Base-by-base conservation (phyloP, 805 yeast species). In the Candida sithepensis region DNA sequence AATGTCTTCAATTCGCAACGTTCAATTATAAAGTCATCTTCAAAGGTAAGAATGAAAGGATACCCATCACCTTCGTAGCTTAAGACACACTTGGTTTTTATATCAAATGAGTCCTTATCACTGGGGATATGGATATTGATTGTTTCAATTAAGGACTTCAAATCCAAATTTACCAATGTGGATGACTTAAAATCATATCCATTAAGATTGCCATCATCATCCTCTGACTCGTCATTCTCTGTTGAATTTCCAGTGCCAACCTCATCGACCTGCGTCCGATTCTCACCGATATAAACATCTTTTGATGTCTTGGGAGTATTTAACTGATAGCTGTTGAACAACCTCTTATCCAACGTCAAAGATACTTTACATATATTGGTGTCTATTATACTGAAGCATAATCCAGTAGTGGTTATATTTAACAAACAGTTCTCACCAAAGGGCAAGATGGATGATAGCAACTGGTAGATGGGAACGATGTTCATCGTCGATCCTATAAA, bases 1-100 rank as follows among this genome's bases (percentile, higher is more conserved):
- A 68, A 72, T 0, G 86, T 80, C 1, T 73, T 63, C 43, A 84
- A 70, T 51, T 79, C 83, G 50, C 85, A 83, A 37, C 74, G 64
- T 52, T 84, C 86, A 48, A 82, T 71, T 49, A 75, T 66, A 1
- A 66, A 59, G 44, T 79, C 84, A 54, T 79, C 82, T 43, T 63
- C 69, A 62, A 81, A 82, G 3, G 76, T 72, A 19, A 84, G 50
- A 0, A 76, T 69, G 54, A 84, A 79, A 0, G 84, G 84, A 9
- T 71, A 58, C 0, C 83, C 84, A 7, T 66, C 59, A 0, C 79
- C 78, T 40, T 70, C 63, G 55, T 75, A 78, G 19, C 75, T 70
- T 46, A 82, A 50, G 7, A 81, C 74, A 52, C 83, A 78, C 47
- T 75, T 77, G 1, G 73, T 60, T 28, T 50, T 52, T 12, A 43